Base-by-base conservation (phyloP, 345 rosid species). In the Ceriops zippeliana region DNA sequence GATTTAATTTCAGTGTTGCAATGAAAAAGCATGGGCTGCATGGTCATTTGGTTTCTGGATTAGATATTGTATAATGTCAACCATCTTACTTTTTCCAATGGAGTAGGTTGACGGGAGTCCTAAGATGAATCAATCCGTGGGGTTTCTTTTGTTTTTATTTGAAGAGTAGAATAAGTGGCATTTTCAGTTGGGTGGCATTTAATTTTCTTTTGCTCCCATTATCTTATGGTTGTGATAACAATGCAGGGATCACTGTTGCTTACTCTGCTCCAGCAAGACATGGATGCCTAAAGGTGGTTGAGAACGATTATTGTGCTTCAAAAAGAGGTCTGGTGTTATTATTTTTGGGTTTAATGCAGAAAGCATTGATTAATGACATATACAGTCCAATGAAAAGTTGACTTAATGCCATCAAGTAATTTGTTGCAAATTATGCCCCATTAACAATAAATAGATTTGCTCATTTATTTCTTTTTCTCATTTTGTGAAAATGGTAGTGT, bases 251-350 rank as follows among this genome's bases (percentile, higher is more conserved):
- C 30, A 31, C 76, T 58, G 91, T 91, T 52, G 88, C 96, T 70
- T 91, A 84, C 74, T 80, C 92, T 61, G 96, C 92, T 77, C 95
- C 97, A 70, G 75, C 78, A 72, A 86, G 96, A 70, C 89, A 89
- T 83, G 88, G 84, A 82, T 88, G 91, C 84, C 84, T 93, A 53
- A 88, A 81, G 74, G 87, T 93, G 54, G 96, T 93, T 47, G 98
- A 91, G 67, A 93, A 93, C 76, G 88, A 84, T 76, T 93, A 83
- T 78, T 93, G 98, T 76, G 89, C 97, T 68, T 93, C 98, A n/a
- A 86, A 82, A 84, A 84, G 93, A 77, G 97, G 98, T 89, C 76
- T 70, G 70, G 56, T 56, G 46, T 66, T 51, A 60, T 66, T 61
- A 6, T 62, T 58, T 66, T 58, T n/a, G 17, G 11, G 24, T 54